Percentiles rank a stretch among this genome's conserved stretches.
Conservation (phyloP, 1,284 basidiomycete genomes). For the Ceratobasidium sp. region DNA sequence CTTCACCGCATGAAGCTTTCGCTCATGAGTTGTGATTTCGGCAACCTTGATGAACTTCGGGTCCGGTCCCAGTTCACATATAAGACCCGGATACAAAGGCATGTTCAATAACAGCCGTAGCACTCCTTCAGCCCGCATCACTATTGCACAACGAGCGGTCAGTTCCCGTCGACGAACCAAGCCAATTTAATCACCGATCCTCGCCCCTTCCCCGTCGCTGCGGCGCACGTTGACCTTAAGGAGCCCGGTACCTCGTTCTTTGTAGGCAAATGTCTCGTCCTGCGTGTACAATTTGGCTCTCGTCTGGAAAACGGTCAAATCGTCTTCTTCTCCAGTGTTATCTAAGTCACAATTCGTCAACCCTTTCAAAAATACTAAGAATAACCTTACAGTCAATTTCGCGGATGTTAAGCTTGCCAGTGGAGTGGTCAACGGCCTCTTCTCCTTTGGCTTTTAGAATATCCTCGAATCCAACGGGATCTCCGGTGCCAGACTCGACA, state of each 20-base stretch:
- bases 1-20: slow-evolving; percentile 47
- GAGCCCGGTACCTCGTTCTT: slow-evolving; percentile 87
- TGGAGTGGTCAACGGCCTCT: neutral
- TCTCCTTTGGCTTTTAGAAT: slow-evolving; percentile 33
- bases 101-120: slow-evolving; percentile 87
- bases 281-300: slow-evolving; percentile 88
- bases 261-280: slow-evolving; percentile 78
- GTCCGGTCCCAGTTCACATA: slow-evolving; percentile 80
- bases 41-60: slow-evolving; percentile 57
- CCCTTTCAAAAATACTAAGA: no score
- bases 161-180: neutral
- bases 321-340: slow-evolving; percentile 92
- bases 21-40: slow-evolving; percentile 45
- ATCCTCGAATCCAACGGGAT: slow-evolving; percentile 19
- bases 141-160: slow-evolving; percentile 60
- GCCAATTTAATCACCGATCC: slow-evolving; percentile 68
- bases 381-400: slow-evolving; percentile 15
- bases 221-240: slow-evolving; percentile 84
- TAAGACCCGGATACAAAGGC: slow-evolving; percentile 88
- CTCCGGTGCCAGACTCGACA: neutral
- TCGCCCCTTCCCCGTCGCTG: slow-evolving; percentile 75
- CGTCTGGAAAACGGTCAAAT: slow-evolving; percentile 85
- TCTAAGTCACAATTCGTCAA: slow-evolving; percentile 62
- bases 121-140: slow-evolving; percentile 96
- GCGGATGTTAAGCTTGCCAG: slow-evolving; percentile 8